A percentile compares a stretch with the other conserved stretches of the same genome.
Conservation (phyloP, 106 monocot genomes). For the Dendrobium huoshanense region DNA sequence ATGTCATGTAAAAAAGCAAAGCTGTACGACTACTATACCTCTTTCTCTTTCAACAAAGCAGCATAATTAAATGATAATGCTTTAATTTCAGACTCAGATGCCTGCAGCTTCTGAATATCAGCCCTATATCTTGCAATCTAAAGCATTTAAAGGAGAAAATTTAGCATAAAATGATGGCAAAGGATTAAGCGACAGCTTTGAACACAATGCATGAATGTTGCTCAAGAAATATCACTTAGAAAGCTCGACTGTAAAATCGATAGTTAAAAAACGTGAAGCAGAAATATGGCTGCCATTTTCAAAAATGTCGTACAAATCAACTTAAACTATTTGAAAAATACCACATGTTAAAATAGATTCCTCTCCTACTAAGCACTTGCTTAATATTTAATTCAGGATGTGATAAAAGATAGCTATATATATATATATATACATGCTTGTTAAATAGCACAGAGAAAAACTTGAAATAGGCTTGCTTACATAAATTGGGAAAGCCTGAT, state of each 20-base stretch:
- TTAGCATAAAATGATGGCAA: background rate
- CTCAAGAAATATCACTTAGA: background rate
- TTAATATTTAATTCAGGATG: background rate
- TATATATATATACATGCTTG: too few species aligned
- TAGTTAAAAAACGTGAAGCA: background rate
- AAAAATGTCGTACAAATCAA: background rate
- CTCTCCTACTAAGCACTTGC: background rate
- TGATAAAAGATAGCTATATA: background rate
- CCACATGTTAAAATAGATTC: background rate
- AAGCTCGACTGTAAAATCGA: background rate
- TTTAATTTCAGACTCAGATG: conserved; percentile 87
- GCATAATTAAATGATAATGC: conserved; percentile 83
- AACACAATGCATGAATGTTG: background rate
- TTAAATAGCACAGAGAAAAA: too few species aligned
- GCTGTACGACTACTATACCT: conserved; percentile 31
- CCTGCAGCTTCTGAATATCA: conserved; percentile 69
- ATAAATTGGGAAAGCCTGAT: too few species aligned
- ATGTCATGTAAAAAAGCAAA: background rate
- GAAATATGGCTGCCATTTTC: background rate
- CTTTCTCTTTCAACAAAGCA: conserved; percentile 89
- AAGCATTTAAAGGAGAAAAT: background rate
- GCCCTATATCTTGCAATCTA: conserved; percentile 63
- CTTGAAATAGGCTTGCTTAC: too few species aligned
- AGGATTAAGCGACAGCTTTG: background rate
- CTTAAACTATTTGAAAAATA: background rate